Conservation (phyloP, 495 filamentous ascomycete genomes). For the Lindgomyces ingoldianus region DNA sequence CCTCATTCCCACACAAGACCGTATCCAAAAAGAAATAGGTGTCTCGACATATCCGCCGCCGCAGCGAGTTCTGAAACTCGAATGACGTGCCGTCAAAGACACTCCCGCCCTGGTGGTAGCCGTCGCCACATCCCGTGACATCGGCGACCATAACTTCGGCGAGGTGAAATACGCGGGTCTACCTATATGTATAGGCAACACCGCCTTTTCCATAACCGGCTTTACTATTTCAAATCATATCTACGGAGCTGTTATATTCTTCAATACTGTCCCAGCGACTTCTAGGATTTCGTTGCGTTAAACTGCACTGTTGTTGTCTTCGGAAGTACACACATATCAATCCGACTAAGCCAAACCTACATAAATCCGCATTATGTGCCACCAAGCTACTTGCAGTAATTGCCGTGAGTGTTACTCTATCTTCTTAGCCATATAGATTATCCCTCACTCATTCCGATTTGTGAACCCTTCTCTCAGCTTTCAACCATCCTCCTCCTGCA, state of each 20-base stretch:
- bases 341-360: background rate
- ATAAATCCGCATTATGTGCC: constrained; percentile 42
- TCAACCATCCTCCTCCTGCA: too few species aligned
- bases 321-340: background rate
- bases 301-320: too few species aligned
- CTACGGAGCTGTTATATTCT: too few species aligned
- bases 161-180: constrained; percentile 14
- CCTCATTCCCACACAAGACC: too few species aligned
- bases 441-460: background rate
- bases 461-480: too few species aligned
- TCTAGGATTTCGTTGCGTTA: background rate
- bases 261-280: background rate
- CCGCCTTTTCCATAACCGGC: background rate
- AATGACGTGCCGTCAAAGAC: too few species aligned
- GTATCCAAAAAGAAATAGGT: too few species aligned
- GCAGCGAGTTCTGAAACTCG: too few species aligned
- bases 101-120: too few species aligned
- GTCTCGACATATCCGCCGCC: too few species aligned
- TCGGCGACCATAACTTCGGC: constrained; percentile 21
- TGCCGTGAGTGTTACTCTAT: constrained; percentile 42
- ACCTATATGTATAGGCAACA: background rate
- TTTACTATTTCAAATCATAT: background rate
- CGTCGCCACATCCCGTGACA: constrained; percentile 1
- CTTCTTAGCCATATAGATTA: background rate
- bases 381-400: constrained; percentile 41